phyloP scores from a whole-genome alignment of 768 basidiomycete genomes.

The Suillus sp. region DNA sequence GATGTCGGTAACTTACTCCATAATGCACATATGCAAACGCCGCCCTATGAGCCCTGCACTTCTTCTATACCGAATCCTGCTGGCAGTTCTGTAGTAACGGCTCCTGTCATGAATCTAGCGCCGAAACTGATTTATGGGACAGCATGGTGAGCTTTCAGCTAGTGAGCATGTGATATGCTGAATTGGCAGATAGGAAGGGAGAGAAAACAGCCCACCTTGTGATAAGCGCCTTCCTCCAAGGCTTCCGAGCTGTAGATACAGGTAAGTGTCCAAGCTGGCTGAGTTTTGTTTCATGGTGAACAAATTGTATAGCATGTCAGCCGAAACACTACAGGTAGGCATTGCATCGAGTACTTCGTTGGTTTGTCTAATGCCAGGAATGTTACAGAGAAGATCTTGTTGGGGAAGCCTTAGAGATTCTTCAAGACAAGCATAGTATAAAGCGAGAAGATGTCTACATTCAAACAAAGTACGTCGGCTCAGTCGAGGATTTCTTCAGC shows the following conservation, averaged over 20 bases:
- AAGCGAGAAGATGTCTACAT: conserved; percentile 72
- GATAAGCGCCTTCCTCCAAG: conserved; percentile 67
- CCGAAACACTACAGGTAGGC: conserved; percentile 70
- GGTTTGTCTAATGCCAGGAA: background rate
- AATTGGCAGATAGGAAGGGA: conserved; percentile 62
- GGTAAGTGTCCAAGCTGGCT: conserved; percentile 42
- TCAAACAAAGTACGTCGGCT: conserved; percentile 68
- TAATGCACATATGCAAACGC: background rate
- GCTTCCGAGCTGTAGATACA: conserved; percentile 85
- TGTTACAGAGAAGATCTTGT: conserved; percentile 72
- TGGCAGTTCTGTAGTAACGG: background rate
- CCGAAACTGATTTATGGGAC: conserved; percentile 61
- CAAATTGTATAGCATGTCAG: conserved; percentile 54
- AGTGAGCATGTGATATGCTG: background rate
- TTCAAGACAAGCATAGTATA: conserved; percentile 59
- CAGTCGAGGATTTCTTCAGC: background rate
- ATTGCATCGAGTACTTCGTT: conserved; percentile 1
- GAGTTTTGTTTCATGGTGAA: conserved; percentile 18
- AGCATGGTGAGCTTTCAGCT: conserved; percentile 47
- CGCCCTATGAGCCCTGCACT: background rate
- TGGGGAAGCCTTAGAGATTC: conserved; percentile 64
- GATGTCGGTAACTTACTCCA: conserved; percentile 5
- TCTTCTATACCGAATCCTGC: background rate
- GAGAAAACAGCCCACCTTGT: conserved; percentile 70
- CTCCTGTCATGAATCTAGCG: conserved; percentile 33